Evolutionary conservation across 2,329 filamentous ascomycete genomes (phyloP).

Genomic region (Penicillium sp.): DNA sequence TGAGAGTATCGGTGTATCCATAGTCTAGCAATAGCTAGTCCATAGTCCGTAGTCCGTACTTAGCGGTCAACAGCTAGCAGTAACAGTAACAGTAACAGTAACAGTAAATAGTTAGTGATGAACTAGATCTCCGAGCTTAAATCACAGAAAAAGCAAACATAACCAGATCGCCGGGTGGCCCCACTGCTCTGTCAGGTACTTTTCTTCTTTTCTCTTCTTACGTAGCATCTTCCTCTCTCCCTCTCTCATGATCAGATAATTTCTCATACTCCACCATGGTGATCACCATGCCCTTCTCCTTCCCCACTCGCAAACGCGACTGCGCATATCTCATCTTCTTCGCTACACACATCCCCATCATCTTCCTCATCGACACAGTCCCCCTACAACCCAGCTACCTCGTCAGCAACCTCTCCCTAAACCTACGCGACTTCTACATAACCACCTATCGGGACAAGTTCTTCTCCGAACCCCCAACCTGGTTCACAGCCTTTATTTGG

Average conservation of each 20-base stretch:
- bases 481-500: slow-evolving; percentile 55
- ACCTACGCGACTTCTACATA: slow-evolving; percentile 56
- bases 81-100: no score
- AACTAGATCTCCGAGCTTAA: slow-evolving; percentile 13
- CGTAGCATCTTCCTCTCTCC: neutral
- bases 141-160: slow-evolving; percentile 18
- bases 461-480: slow-evolving; percentile 51
- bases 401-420: slow-evolving; percentile 47
- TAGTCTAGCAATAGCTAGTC: no score
- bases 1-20: no score
- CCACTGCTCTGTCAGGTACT: slow-evolving; percentile 3
- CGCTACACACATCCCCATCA: slow-evolving; percentile 56
- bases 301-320: slow-evolving; percentile 37
- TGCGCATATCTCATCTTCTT: slow-evolving; percentile 55
- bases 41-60: no score
- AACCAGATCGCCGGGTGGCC: slow-evolving; percentile 10
- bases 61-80: no score
- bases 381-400: slow-evolving; percentile 54
- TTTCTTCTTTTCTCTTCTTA: neutral
- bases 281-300: slow-evolving; percentile 18
- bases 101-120: neutral
- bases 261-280: no score
- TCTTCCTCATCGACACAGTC: slow-evolving; percentile 58
- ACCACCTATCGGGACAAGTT: slow-evolving; percentile 60
- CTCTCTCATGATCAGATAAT: neutral